These are phyloP conservation scores for Candida namnaoensis DNA, from an alignment of 805 yeast genomes.

Conservation along the genomic window DNA sequence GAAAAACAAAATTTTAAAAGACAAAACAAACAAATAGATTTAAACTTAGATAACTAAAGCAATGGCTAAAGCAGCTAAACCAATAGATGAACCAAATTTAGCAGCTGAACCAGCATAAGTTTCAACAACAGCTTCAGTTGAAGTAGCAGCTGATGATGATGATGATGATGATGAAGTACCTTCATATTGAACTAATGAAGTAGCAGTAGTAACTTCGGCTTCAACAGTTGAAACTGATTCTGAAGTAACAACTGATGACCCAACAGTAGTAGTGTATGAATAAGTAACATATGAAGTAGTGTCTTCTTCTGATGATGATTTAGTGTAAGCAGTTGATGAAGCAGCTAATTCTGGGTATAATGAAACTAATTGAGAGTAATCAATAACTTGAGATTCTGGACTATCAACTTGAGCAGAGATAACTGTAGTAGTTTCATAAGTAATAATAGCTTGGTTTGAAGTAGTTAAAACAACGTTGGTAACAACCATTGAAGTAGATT, in stretches of 20 bases:
- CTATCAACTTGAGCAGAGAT: background rate
- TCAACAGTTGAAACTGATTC: slow-evolving; percentile 1
- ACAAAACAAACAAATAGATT: too few relatives aligned
- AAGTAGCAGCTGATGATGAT: background rate
- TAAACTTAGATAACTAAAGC: too few relatives aligned
- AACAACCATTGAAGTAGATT: too few relatives aligned
- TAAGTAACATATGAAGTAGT: background rate
- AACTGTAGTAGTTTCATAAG: background rate
- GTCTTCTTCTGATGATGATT: background rate
- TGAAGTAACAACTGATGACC: background rate
- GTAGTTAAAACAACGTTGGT: background rate
- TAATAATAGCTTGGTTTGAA: background rate
- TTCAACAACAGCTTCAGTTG: too few relatives aligned
- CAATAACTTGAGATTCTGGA: background rate
- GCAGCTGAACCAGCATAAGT: too few relatives aligned
- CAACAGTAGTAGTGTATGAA: slow-evolving; percentile 1
- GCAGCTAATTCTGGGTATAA: background rate
- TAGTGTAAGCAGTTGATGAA: background rate
- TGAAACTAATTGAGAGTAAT: background rate
- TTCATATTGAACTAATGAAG: background rate
- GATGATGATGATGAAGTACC: background rate
- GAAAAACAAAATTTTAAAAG: too few relatives aligned
- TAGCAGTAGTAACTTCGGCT: background rate
- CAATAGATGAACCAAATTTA: too few relatives aligned
- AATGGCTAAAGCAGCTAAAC: too few relatives aligned